Percentiles rank a stretch among this genome's conserved stretches.
phyloP scores from a whole-genome alignment of 768 basidiomycete species.

The Amanita exitialis region DNA sequence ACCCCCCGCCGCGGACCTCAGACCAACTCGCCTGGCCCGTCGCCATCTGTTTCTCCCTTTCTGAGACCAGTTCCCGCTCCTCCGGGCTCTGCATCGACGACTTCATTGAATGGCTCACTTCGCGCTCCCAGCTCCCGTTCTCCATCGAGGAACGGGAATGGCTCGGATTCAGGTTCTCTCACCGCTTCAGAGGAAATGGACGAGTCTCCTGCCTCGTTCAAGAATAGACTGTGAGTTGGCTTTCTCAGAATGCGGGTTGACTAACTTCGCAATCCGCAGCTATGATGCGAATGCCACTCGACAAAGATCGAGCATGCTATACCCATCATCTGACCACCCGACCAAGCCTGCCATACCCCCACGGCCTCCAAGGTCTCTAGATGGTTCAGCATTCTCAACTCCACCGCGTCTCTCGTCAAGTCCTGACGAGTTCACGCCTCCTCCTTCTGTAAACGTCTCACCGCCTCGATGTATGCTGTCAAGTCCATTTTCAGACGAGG shows the following conservation, averaged over 20 bases:
- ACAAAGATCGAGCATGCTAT: conserved; percentile 5
- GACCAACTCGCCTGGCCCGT: no score
- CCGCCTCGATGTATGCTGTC: conserved; percentile 4
- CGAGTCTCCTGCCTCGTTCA: conserved; percentile 25
- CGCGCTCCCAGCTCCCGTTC: not conserved
- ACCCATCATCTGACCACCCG: conserved; percentile 8
- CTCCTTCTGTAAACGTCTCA: conserved; percentile 5
- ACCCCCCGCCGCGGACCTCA: not conserved
- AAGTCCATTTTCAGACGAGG: conserved; percentile 13
- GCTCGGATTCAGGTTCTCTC: not conserved
- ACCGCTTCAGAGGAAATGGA: not conserved
- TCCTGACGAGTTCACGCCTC: not conserved
- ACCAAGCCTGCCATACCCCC: conserved; percentile 17
- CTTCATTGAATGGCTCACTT: not conserved
- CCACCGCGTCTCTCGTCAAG: conserved; percentile 1
- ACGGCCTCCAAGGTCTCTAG: conserved; percentile 10
- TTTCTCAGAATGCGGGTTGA: not conserved
- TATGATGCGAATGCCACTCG: conserved; percentile 9
- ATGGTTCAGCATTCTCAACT: no score
- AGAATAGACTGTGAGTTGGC: conserved; percentile 38
- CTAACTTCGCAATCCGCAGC: not conserved
- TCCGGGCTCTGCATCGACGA: conserved; percentile 8
- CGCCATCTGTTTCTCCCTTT: conserved; percentile 39
- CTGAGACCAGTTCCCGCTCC: conserved; percentile 40
- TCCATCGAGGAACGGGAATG: not conserved